Evolutionary conservation across 2,329 filamentous ascomycete genomes (phyloP).

Genomic region (Trichoderma polysporum): DNA sequence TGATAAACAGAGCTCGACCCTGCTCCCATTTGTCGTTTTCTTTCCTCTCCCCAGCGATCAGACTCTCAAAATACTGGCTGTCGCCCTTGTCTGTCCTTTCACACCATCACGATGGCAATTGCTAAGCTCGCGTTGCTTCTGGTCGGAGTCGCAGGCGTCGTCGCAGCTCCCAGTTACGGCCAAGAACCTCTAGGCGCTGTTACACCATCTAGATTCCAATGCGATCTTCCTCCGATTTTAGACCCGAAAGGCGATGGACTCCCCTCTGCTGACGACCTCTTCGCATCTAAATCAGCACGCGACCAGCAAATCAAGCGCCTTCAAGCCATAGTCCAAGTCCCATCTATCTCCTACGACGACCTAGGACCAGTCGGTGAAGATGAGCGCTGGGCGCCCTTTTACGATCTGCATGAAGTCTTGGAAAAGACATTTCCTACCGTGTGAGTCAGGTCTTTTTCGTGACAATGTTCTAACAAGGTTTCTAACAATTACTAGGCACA

Average conservation of each 20-base stretch:
- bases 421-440: slow-evolving; percentile 49
- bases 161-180: background rate
- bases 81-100: background rate
- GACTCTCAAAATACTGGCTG: background rate
- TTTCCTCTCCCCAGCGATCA: background rate
- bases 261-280: slow-evolving; percentile 34
- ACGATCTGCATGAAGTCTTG: slow-evolving; percentile 49
- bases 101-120: slow-evolving; percentile 11
- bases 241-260: slow-evolving; percentile 35
- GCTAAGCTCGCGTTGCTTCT: slow-evolving; percentile 10
- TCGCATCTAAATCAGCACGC: slow-evolving; percentile 36
- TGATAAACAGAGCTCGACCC: slow-evolving; percentile 12
- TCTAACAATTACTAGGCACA: slow-evolving; percentile 34
- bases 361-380: slow-evolving; percentile 55
- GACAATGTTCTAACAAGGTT: background rate
- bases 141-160: slow-evolving; percentile 11
- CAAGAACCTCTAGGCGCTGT: slow-evolving; percentile 5
- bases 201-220: slow-evolving; percentile 28
- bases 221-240: slow-evolving; percentile 37
- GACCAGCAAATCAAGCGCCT: slow-evolving; percentile 48
- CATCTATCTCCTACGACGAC: slow-evolving; percentile 57
- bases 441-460: slow-evolving; percentile 35
- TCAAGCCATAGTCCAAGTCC: slow-evolving; percentile 55
- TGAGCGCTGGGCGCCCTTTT: slow-evolving; percentile 54
- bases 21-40: background rate